Base-by-base conservation (phyloP, 768 basidiomycete genomes). In the Leccinellum albellum region DNA sequence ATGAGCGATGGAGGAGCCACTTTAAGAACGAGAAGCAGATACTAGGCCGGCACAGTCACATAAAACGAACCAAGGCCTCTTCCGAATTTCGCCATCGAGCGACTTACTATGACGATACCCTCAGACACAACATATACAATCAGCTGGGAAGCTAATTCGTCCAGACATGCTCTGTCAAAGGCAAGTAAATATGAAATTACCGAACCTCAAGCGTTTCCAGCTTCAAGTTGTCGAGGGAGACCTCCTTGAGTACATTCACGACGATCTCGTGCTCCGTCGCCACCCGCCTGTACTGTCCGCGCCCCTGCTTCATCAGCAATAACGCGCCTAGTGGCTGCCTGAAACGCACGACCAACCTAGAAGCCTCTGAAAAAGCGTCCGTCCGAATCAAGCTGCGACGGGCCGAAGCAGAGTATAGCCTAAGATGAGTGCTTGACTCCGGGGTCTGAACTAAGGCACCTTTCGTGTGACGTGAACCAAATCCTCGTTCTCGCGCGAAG, bases 291-390 rank as follows among this genome's bases (percentile, higher is more conserved):
- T 64, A 67, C 40, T 47, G 54, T 13, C 50, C 46, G 8, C 47
- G 60, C 0, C 56, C 50, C 23, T 54, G 37, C 2, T 32, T 50
- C 9, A 33, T 32, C 3, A 67, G 23, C n/a, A 67, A 37, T 2
- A 67, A 49, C 6, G 56, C 66, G 26, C 66, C 55, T 0, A 67
- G 32, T 0, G 63, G 53, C 29, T 58, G 58, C 26, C 53, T 53
- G 17, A 67, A 53, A 42, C 63, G 63, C 50, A 56, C 44, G 0
- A 46, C 40, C 10, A 66, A 14, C 31, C 31, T 59, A 26, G 31
- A 49, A 13, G 42, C 51, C 14, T 44, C 47, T 40, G 47, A 24
- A 13, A 20, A 1, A n/a, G 37, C 2, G 9, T 64, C 49, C 4
- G 3, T 35, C 2, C 24, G 54, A 33, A 31, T 20, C 50, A 37